Percentiles rank a stretch among this genome's conserved stretches.
Conservation (phyloP, 768 basidiomycete genomes). For the Boletus insuetus region DNA sequence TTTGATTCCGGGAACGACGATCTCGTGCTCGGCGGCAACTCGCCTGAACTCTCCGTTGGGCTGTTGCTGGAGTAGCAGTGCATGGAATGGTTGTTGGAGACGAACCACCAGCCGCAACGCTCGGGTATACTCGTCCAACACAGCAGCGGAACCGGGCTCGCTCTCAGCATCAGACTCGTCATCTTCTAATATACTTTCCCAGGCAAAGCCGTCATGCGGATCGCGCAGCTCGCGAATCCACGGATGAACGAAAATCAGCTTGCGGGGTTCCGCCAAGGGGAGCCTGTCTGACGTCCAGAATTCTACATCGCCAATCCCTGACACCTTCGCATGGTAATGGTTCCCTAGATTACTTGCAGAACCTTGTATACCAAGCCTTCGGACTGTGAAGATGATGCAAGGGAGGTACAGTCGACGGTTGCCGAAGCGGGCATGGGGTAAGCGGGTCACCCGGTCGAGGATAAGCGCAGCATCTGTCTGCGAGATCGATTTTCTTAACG, state of each 20-base stretch:
- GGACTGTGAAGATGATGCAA: slow-evolving; percentile 2
- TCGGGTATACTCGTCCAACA: background rate
- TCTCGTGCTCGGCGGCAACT: background rate
- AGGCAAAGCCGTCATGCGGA: background rate
- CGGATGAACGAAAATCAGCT: slow-evolving; percentile 1
- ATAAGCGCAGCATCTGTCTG: background rate
- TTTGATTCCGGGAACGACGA: background rate
- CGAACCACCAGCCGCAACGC: background rate
- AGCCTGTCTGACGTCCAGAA: background rate
- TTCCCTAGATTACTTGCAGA: background rate
- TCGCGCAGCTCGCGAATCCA: slow-evolving; percentile 7
- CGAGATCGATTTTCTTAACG: background rate
- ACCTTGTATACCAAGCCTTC: background rate
- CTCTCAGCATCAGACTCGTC: background rate
- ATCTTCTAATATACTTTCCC: background rate
- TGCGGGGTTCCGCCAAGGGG: background rate
- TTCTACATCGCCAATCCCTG: background rate
- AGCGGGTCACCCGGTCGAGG: background rate
- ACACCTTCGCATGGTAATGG: background rate
- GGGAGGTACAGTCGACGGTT: slow-evolving; percentile 2
- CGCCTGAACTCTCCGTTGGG: background rate
- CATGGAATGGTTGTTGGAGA: background rate
- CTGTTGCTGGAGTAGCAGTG: background rate
- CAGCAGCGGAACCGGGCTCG: background rate
- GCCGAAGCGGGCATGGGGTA: background rate